Evolutionary conservation across 352 stramenopile genomes (phyloP), one percentile per base, ranked within the genome.

Genomic region (Plasmopara viticola): DNA sequence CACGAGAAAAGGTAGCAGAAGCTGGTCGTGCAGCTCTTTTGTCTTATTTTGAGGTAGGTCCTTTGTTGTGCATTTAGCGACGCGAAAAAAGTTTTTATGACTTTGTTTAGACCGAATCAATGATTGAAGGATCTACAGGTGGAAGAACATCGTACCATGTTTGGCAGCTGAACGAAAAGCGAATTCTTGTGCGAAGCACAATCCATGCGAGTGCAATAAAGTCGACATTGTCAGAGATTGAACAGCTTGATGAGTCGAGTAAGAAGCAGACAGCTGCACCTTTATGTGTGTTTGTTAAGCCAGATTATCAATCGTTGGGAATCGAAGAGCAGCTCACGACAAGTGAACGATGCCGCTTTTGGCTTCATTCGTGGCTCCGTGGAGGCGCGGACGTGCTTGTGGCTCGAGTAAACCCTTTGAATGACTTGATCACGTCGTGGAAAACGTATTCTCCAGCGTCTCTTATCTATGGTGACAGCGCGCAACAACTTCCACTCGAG

Each of bases 351-450:
- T 72, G 71, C 14, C 65, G 66, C 1, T 74, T 88, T 43, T 90
- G 81, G 80, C 52, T 94, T 1, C 75, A 92, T 56, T 83, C 81
- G 5, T 94, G 84, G 84, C 58, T 94, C 12, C 75, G 81, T 8
- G 81, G 84, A n/a, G 66, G 70, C 12, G 71, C 78, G 0, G 51
- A 53, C 6, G 48, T 94, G n/a, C 30, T 81, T 6, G 47, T 92
- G 5, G 72, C 64, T 9, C 66, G 63, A 0, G n/a, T 88, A 6
- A 48, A 74, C 6, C 79, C 74, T 0, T 59, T 56, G 25, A 61
- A 62, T 2, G 52, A 51, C 15, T 17, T 29, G 10, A 46, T 87
- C 8, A 56, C 31, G 2, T 74, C 72, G 6, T 89, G 72, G 70
- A 64, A 67, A 33, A 72, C 52, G 31, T 71, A 84, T 45, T 71